Evolutionary conservation across 140 eudicot genomes (phyloP).

Genomic region (Oenanthe javanica): DNA sequence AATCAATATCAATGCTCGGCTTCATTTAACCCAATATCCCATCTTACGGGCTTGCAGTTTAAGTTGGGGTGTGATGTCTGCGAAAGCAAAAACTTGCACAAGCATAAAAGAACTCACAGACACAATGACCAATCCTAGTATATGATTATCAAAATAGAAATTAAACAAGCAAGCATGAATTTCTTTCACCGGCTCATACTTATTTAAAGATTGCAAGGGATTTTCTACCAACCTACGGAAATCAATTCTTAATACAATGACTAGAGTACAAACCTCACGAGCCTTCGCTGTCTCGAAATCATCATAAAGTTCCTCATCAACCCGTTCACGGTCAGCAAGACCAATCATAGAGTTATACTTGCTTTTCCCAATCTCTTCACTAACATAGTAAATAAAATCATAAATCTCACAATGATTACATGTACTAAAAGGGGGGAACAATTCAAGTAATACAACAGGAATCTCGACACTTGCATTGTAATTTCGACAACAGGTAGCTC

Average conservation of each 20-base stretch:
- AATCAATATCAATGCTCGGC: neutral
- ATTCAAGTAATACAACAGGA: neutral
- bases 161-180: neutral
- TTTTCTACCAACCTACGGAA: slow-evolving; percentile 5
- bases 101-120: neutral
- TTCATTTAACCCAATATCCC: neutral
- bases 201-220: neutral
- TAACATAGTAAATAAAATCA: slow-evolving; percentile 23
- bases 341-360: slow-evolving; percentile 94
- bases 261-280: slow-evolving; percentile 71
- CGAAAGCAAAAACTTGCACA: neutral
- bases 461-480: slow-evolving; percentile 58
- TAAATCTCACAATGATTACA: neutral
- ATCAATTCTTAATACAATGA: slow-evolving; percentile 1
- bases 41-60: neutral
- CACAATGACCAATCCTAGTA: neutral
- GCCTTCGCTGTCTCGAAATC: slow-evolving; percentile 89
- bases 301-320: slow-evolving; percentile 82
- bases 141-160: neutral
- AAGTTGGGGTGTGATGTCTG: neutral
- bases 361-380: slow-evolving; percentile 89
- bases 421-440: neutral
- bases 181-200: neutral
- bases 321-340: slow-evolving; percentile 76
- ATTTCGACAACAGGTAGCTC: slow-evolving; percentile 89